These are phyloP conservation scores for Quercus tomentella DNA, from an alignment of 331 rosid species.

Conservation along the genomic window DNA sequence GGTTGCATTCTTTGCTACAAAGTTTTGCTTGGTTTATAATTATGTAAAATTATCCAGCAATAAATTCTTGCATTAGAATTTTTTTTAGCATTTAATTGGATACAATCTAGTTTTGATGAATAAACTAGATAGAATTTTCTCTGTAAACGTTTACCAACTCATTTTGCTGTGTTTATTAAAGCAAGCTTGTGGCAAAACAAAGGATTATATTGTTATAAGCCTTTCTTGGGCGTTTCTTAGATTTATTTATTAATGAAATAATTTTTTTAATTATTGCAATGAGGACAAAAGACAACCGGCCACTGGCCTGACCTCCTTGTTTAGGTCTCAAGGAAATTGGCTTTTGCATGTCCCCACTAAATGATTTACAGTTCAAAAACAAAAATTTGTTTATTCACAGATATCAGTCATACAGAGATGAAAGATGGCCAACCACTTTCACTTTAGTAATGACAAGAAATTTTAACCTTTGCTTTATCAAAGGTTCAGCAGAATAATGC, in stretches of 20 bases:
- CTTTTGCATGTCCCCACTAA: neutral
- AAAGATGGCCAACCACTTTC: neutral
- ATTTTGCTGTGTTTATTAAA: neutral
- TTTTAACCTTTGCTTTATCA: neutral
- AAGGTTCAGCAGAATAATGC: too few relatives aligned
- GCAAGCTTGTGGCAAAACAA: too few relatives aligned
- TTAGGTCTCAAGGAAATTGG: neutral
- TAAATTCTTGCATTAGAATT: neutral
- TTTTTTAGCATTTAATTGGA: neutral
- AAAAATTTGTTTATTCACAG: neutral
- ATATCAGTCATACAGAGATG: neutral
- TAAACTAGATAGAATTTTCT: neutral
- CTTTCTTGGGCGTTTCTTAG: neutral
- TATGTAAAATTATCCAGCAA: neutral
- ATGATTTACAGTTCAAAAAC: neutral
- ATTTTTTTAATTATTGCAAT: neutral
- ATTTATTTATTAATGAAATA: neutral
- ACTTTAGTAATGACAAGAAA: neutral
- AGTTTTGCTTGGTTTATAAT: neutral
- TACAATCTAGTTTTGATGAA: neutral
- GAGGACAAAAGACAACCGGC: neutral
- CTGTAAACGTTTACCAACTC: neutral
- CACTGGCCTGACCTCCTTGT: neutral
- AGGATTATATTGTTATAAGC: neutral
- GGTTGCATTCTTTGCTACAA: slow-evolving; percentile 30